Base-by-base conservation (phyloP, 148 eudicot species). In the Tetragonia tetragonoides region DNA sequence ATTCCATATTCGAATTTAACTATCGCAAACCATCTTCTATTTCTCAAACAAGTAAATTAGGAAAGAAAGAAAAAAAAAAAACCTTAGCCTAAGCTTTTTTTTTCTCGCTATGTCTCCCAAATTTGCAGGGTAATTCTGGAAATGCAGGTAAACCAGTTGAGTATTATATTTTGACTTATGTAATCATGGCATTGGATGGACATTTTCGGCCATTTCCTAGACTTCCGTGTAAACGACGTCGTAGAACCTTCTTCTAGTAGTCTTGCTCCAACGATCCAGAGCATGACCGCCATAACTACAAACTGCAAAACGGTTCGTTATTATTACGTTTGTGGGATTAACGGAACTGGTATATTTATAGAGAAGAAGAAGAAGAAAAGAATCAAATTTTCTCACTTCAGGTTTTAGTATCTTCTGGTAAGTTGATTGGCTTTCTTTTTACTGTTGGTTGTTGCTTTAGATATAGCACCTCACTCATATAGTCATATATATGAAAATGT, bases 281-380 rank as follows among this genome's bases (percentile, higher is more conserved):
- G 38, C 66, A 56, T 70, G 41, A 77, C 75, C 74, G 68, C 80
- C 75, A 60, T 60, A 20, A 46, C 49, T 28, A 7, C 61, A 60
- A 38, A 3, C 42, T 37, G 38, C 24, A 47, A 75, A 28, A 41
- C 23, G 16, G 0, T 56, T 68, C 34, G 15, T 70, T 20, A 14
- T 46, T 70, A 28, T 47, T 28, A 28, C 34, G 34, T 70, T 54
- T 17, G 28, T 11, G 39, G 46, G 23, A 69, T 46, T 44, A 21
- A n/a, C 21, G 56, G 23, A 46, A n/a, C 6, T 24, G 72, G 24
- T 44, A 46, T n/a, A 46, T 69, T 71, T 3, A 12, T 9, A 34
- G 12, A 28, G 64, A n/a, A 21, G 18, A 39, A n/a, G 9, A 38
- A 39, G 23, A 68, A 68, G 20, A 69, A 46, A 69, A 4, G 53